Evolutionary conservation across 805 yeast species (phyloP).

Genomic region (Zygosaccharomyces kombuchaensis): DNA sequence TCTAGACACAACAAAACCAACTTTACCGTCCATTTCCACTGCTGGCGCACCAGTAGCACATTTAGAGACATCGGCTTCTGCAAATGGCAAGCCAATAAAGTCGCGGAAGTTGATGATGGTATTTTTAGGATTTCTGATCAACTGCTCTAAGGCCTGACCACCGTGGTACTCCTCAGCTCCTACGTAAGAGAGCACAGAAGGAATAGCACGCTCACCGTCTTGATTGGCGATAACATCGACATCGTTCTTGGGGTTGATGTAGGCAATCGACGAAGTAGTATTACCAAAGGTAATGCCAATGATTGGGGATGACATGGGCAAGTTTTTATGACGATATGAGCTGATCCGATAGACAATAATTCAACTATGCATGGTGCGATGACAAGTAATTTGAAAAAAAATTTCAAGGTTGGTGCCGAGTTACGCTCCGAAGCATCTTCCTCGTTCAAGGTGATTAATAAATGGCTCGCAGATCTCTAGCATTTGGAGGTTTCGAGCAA

Average conservation of each 20-base stretch:
- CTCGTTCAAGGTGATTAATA: neutral
- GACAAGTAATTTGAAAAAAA: conserved; percentile 10
- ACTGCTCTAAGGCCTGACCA: conserved; percentile 88
- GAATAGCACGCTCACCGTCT: conserved; percentile 97
- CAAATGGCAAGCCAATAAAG: conserved; percentile 72
- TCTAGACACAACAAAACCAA: conserved; percentile 57
- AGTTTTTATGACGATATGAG: neutral
- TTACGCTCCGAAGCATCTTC: neutral
- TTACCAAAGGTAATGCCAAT: conserved; percentile 97
- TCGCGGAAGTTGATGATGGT: conserved; percentile 93
- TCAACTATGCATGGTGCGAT: conserved; percentile 1
- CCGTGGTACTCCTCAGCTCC: conserved; percentile 97
- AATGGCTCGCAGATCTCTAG: neutral
- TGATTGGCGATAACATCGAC: conserved; percentile 98
- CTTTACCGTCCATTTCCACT: conserved; percentile 48
- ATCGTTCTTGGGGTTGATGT: conserved; percentile 73
- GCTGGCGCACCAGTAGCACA: conserved; percentile 51
- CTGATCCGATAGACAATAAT: neutral
- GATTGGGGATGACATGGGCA: conserved; percentile 44
- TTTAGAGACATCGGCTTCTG: conserved; percentile 61
- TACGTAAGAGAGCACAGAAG: conserved; percentile 86
- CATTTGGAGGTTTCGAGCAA: neutral
- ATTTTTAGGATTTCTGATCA: conserved; percentile 82
- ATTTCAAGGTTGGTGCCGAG: conserved; percentile 8
- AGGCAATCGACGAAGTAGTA: conserved; percentile 91